Evolutionary conservation across 805 yeast genomes (phyloP), one percentile per base, ranked within the genome.

Genomic region (Wickerhamomyces rabaulensis): DNA sequence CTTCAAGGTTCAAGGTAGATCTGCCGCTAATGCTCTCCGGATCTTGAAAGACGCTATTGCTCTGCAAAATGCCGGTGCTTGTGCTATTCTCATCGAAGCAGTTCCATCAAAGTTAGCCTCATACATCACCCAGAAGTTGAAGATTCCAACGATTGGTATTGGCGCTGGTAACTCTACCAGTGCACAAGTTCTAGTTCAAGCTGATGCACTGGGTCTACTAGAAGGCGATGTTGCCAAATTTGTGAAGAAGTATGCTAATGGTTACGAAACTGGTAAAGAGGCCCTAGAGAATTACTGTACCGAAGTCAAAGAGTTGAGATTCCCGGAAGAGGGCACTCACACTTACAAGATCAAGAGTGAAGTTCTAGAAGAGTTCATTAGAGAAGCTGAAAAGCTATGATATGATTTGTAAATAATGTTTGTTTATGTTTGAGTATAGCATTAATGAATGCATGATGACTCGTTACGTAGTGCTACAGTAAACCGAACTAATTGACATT

Each of bases 181-280:
- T 31, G 98, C 96, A 0, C 98, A 94, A 64, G 96, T 92, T 1
- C 72, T 92, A 35, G 99, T 92, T 0, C 82, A 86, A 63, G 78
- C 87, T 4, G 99, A 92, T 61, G 58, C 87, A 66, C 68, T 92
- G 27, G 97, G 97, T 1, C 78, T 84, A 87, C 41, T 67, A 2
- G 79, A 80, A 39, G 74, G 75, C 0, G 70, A 67, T 40, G 61
- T 65, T 20, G 86, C 87, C 2, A 87, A 85, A 60, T 91, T 94
- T 65, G 92, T 89, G 23, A 86, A 87, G 58, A 71, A 72, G 52
- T 92, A 86, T 62, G 71, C 74, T 39, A 62, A 80, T 52, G 69
- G 82, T 40, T 72, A 73, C 48, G 66, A 68, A 4, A 55, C 61
- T 7, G 82, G 84, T 5, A 71, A 75, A 1, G 52, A 56, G 1